Conservation (phyloP, 225 moss, liverwort and hornwort species). For the Sphagnum contortum region DNA sequence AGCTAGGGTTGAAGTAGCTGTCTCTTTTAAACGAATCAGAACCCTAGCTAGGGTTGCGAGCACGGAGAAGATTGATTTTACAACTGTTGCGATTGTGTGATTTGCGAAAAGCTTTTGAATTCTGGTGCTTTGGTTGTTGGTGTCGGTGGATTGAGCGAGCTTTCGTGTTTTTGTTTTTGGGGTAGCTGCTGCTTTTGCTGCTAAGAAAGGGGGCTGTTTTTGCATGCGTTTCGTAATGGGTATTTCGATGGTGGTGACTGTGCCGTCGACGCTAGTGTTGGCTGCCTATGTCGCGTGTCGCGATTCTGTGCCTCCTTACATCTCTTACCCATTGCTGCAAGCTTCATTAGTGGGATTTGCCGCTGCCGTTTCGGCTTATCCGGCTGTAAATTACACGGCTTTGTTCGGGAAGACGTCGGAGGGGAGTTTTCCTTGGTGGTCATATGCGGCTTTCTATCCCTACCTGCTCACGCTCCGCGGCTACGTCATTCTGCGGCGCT, state of each 20-base stretch:
- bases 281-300: slow-evolving; percentile 44
- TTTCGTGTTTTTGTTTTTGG: no score
- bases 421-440: slow-evolving; percentile 77
- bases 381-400: slow-evolving; percentile 32
- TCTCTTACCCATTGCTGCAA: slow-evolving; percentile 59
- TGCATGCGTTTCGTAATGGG: slow-evolving; percentile 31
- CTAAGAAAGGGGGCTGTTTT: no score
- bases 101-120: no score
- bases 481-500: slow-evolving; percentile 60
- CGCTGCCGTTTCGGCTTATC: slow-evolving; percentile 67
- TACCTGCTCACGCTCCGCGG: slow-evolving; percentile 58
- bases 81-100: no score
- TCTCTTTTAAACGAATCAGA: no score
- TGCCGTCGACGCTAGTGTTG: slow-evolving; percentile 59
- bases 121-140: no score
- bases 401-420: slow-evolving; percentile 54
- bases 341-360: slow-evolving; percentile 67
- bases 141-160: no score
- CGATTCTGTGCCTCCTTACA: slow-evolving; percentile 24
- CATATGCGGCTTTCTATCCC: slow-evolving; percentile 52
- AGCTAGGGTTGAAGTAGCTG: no score
- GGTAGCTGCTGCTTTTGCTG: no score
- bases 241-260: slow-evolving; percentile 43
- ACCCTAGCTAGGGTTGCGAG: no score
- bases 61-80: no score